Conservation (phyloP, 2,329 filamentous ascomycete species). For the Aureobasidium leucospermi region DNA sequence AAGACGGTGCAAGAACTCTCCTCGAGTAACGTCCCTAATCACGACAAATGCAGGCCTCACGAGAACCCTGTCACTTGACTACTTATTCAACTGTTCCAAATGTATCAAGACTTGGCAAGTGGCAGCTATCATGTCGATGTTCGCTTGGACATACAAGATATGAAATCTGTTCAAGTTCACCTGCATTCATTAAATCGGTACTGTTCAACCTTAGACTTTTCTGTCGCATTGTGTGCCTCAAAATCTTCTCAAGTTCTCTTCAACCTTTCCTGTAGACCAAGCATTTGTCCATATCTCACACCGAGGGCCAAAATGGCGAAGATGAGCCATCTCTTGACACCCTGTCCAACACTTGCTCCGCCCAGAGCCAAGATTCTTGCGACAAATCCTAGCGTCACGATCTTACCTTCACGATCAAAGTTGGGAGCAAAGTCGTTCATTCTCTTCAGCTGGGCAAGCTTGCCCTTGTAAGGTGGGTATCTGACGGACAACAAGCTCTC, state of each 20-base stretch:
- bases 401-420: slow-evolving; percentile 51
- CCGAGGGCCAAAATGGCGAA: neutral
- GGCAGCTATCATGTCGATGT: no score
- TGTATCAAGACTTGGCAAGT: no score
- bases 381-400: neutral
- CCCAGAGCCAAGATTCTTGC: neutral
- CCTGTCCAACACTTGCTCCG: neutral
- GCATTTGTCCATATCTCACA: neutral
- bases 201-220: no score
- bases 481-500: slow-evolving; percentile 60
- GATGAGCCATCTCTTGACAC: slow-evolving; percentile 3
- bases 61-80: no score
- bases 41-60: no score
- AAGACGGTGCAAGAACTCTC: no score
- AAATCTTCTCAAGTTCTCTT: neutral
- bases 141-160: no score
- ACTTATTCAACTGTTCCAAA: no score
- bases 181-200: no score
- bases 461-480: slow-evolving; percentile 55
- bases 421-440: slow-evolving; percentile 49
- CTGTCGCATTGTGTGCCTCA: no score
- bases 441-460: slow-evolving; percentile 44
- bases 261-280: slow-evolving; percentile 6
- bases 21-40: no score
- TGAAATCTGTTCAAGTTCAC: no score